Evolutionary conservation across 441 rosid genomes (phyloP), one percentile per base, ranked within the genome.

Genomic region (Raphanus hybrid): DNA sequence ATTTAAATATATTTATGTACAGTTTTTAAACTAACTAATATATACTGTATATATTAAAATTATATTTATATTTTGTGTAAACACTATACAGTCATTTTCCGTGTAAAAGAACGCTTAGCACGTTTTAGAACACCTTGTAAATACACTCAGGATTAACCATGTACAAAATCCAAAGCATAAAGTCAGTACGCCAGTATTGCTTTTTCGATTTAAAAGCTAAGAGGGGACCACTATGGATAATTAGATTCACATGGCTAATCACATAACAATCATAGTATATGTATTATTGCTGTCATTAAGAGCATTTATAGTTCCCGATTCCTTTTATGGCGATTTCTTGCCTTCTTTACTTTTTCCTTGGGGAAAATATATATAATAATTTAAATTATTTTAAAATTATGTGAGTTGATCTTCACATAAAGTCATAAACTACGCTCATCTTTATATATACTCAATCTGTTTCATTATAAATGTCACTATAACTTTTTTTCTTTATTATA

Each of bases 161-260:
- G 54, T n/a, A 48, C 54, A 48, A 48, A n/a, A 48, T 48, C 54
- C 16, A 48, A 48, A n/a, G 54, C 8, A 48, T n/a, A 48, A 48
- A 48, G 54, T 48, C 16, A 4, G 16, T n/a, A 11, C 7, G 6
- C 16, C 27, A 58, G 39, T 67, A 16, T 61, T 62, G 32, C 3
- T 34, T 48, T 75, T 62, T 34, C 68, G 26, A n/a, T 14, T 32
- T 27, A 27, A 54, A 10, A 27, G 11, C 66, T 9, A 66, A 35
- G 64, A 48, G 63, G 80, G 81, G 77, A 60, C 77, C 81, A 67
- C 27, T 35, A 58, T 15, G 57, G 54, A 66, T 65, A 71, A 65
- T 65, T 71, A 7, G 10, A 54, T 54, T 54, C 59, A 54, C 59
- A 54, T 54, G 59, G 59, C 59, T 54, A 54, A 54, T 54, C 81